Percentiles rank a stretch among this genome's conserved stretches.
Evolutionary conservation across 208 protist genomes (phyloP).

Genomic region (Crithidia acanthocephali): DNA sequence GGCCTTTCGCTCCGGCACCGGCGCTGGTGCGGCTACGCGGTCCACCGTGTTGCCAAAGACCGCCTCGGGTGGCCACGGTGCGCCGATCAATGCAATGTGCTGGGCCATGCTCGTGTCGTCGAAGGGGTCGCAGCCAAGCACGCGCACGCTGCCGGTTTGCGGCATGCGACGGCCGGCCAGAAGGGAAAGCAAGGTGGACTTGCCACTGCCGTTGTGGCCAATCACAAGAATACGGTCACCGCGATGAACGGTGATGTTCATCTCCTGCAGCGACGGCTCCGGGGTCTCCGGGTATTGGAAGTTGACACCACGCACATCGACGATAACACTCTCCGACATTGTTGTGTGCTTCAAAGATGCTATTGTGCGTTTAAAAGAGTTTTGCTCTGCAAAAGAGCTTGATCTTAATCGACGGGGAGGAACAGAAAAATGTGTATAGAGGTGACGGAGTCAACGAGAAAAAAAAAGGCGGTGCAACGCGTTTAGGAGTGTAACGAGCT

Average conservation of each 20-base stretch:
- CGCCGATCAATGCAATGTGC: conserved; percentile 60
- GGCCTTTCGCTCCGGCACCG: conserved; percentile 28
- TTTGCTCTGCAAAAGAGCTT: background rate
- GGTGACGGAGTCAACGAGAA: background rate
- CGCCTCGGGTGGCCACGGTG: conserved; percentile 75
- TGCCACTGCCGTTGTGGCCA: conserved; percentile 96
- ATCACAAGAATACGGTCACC: conserved; percentile 93
- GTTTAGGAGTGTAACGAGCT: too few relatives aligned
- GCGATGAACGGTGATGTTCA: conserved; percentile 43
- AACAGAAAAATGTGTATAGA: background rate
- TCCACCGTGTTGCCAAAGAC: conserved; percentile 82
- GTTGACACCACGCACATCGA: conserved; percentile 37
- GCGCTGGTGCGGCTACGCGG: conserved; percentile 51
- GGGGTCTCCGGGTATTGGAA: conserved; percentile 56
- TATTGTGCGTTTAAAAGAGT: too few relatives aligned
- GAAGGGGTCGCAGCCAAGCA: conserved; percentile 74
- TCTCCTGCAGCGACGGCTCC: conserved; percentile 22
- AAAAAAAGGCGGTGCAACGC: too few relatives aligned
- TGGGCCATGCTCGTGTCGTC: conserved; percentile 73
- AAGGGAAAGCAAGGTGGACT: conserved; percentile 95
- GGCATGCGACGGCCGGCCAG: conserved; percentile 83
- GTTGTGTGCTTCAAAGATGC: background rate
- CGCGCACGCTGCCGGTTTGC: conserved; percentile 44
- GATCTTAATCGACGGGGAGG: background rate
- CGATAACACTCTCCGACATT: conserved; percentile 17